Evolutionary conservation across 345 rosid species (phyloP).

Genomic region (Gossypium rotundifolium): DNA sequence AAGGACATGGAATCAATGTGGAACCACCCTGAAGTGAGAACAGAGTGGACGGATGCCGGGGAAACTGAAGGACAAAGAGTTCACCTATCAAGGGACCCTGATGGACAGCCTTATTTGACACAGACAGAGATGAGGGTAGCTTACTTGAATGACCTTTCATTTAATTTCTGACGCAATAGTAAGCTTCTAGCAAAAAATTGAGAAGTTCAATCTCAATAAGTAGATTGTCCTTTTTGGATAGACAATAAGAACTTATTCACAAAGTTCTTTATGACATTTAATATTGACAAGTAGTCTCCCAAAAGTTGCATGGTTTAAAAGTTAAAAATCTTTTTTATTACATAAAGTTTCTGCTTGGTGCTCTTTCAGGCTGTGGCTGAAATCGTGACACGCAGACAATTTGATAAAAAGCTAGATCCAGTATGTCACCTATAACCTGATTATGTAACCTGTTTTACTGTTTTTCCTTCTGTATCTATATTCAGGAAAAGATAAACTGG

Average conservation of each 20-base stretch:
- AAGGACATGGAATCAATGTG: constrained; percentile 83
- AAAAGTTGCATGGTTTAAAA: background rate
- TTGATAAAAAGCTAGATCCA: constrained; percentile 51
- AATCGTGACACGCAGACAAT: constrained; percentile 61
- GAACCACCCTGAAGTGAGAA: constrained; percentile 62
- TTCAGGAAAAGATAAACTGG: too few relatives aligned
- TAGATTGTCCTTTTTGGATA: background rate
- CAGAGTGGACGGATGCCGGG: constrained; percentile 83
- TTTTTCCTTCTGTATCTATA: background rate
- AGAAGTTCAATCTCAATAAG: background rate
- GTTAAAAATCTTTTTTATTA: background rate
- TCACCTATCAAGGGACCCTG: constrained; percentile 90
- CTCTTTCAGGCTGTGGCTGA: constrained; percentile 82
- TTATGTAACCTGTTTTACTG: background rate
- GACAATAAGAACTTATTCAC: background rate
- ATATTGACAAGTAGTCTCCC: background rate
- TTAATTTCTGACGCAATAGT: background rate
- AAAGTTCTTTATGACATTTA: background rate
- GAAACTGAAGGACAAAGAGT: constrained; percentile 72
- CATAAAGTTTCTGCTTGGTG: background rate
- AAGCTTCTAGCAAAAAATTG: background rate
- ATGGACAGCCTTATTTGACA: constrained; percentile 83
- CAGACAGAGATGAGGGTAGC: constrained; percentile 87
- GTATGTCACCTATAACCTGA: constrained; percentile 33
- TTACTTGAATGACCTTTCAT: background rate